phyloP scores from a whole-genome alignment of 345 rosid species.

The Bruguiera sexangula region DNA sequence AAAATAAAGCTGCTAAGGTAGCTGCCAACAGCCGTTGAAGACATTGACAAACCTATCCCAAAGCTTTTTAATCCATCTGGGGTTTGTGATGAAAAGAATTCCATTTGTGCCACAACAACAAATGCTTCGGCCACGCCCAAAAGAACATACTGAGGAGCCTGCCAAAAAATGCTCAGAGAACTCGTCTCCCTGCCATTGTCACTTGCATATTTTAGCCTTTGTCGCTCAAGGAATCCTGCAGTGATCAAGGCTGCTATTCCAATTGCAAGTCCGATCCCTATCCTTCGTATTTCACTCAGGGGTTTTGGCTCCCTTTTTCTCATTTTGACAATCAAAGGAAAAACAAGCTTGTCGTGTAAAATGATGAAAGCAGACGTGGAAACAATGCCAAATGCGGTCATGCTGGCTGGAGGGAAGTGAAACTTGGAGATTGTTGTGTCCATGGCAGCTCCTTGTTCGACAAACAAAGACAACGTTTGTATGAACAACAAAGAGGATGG shows the following conservation, averaged over 20 bases:
- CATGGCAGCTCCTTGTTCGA: slow-evolving; percentile 48
- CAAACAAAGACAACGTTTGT: slow-evolving; percentile 36
- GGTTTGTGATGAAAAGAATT: slow-evolving; percentile 29
- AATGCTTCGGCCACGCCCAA: slow-evolving; percentile 39
- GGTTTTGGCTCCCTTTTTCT: slow-evolving; percentile 27
- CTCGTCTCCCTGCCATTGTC: slow-evolving; percentile 18
- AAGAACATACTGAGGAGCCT: slow-evolving; percentile 31
- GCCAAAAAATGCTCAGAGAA: slow-evolving; percentile 39
- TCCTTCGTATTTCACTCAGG: slow-evolving; percentile 27
- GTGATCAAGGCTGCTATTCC: slow-evolving; percentile 23
- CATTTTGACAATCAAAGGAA: slow-evolving; percentile 23
- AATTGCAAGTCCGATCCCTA: slow-evolving; percentile 32
- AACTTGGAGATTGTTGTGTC: slow-evolving; percentile 21
- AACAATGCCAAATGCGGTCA: slow-evolving; percentile 38
- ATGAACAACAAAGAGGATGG: slow-evolving; percentile 30
- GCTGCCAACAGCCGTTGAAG: slow-evolving; percentile 34
- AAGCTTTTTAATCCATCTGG: slow-evolving; percentile 39
- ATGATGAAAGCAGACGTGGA: slow-evolving; percentile 31
- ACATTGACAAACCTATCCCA: slow-evolving; percentile 36
- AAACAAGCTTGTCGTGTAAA: slow-evolving; percentile 24
- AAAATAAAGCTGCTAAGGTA: slow-evolving; percentile 27
- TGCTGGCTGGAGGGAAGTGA: slow-evolving; percentile 38
- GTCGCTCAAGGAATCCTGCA: slow-evolving; percentile 34
- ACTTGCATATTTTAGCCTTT: slow-evolving; percentile 24
- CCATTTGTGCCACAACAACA: slow-evolving; percentile 36